phyloP scores from a whole-genome alignment of 345 rosid species.

The Gossypium sturtianum region DNA sequence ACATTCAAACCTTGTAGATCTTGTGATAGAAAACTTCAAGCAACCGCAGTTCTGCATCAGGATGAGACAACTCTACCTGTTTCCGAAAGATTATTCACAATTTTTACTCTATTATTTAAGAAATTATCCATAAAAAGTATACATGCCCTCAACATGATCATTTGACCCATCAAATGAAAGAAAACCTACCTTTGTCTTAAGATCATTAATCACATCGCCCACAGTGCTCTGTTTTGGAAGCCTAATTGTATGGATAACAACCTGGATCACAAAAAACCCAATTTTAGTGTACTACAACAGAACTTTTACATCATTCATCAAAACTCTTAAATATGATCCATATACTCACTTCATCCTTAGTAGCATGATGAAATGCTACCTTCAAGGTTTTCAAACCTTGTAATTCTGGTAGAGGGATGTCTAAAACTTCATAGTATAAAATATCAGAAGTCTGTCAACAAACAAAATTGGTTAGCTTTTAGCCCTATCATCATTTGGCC shows the following conservation, averaged over 20 bases:
- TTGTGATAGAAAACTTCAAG: constrained; percentile 92
- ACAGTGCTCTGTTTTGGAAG: constrained; percentile 92
- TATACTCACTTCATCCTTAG: constrained; percentile 72
- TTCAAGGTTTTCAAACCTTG: constrained; percentile 83
- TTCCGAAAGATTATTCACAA: constrained; percentile 7
- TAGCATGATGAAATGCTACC: constrained; percentile 77
- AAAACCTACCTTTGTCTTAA: constrained; percentile 64
- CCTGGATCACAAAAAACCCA: constrained; percentile 39
- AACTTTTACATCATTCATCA: not conserved
- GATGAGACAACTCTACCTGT: constrained; percentile 90
- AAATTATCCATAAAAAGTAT: not conserved
- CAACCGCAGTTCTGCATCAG: constrained; percentile 84
- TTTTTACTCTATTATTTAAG: not conserved
- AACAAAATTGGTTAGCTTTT: constrained; percentile 17
- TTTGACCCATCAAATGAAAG: constrained; percentile 8
- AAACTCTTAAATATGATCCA: constrained; percentile 2
- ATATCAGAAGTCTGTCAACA: constrained; percentile 72
- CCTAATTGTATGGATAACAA: constrained; percentile 73
- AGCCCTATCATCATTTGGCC: not conserved
- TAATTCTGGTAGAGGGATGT: constrained; percentile 93
- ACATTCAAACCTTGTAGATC: constrained; percentile 69
- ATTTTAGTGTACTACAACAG: constrained; percentile 19
- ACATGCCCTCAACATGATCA: not conserved
- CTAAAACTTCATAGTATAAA: constrained; percentile 89
- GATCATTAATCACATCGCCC: constrained; percentile 85